Conservation (phyloP, 805 yeast species). For the Yarrowia deformans region DNA sequence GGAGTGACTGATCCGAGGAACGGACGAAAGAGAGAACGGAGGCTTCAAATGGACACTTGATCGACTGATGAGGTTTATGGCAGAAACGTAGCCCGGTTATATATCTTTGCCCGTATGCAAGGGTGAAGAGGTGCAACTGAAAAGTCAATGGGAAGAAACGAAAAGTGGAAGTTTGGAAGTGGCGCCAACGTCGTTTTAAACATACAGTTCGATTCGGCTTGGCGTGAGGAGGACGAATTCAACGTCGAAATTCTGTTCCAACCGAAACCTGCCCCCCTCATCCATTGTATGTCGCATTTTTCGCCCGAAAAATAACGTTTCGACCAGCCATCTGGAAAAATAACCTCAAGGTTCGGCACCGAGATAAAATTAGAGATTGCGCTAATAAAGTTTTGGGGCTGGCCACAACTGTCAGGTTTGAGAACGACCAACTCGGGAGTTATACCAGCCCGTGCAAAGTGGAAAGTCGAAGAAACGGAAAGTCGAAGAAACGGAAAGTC, state of each 20-base stretch:
- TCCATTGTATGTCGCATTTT: background rate
- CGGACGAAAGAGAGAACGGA: background rate
- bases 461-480: background rate
- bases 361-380: slow-evolving; percentile 20
- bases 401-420: slow-evolving; percentile 14
- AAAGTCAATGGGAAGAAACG: background rate
- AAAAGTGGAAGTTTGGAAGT: no score
- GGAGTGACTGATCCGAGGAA: slow-evolving; percentile 26
- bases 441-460: background rate
- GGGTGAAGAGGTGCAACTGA: slow-evolving; percentile 35
- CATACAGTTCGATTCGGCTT: background rate
- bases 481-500: background rate
- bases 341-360: background rate
- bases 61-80: slow-evolving; percentile 35
- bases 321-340: background rate
- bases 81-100: slow-evolving; percentile 15
- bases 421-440: background rate
- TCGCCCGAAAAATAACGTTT: background rate
- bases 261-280: background rate
- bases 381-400: background rate
- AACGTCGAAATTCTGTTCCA: background rate
- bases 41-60: slow-evolving; percentile 20
- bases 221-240: background rate
- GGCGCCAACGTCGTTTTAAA: no score
- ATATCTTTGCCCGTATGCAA: slow-evolving; percentile 6